phyloP scores from a whole-genome alignment of 1,139 yeast species.

The Candida glucosophila region DNA sequence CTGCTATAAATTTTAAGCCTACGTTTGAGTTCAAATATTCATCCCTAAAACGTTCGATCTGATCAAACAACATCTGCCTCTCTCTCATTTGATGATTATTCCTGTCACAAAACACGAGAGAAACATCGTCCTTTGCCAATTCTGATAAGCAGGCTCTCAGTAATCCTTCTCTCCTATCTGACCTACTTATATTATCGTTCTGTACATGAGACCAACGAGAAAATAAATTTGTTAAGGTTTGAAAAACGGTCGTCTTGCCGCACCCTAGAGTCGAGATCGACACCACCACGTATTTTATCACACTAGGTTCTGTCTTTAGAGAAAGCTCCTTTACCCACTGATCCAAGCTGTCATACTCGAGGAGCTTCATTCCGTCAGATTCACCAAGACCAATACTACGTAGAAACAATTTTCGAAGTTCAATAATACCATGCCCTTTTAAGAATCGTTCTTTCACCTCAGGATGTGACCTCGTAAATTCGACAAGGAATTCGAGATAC shows the following conservation, averaged over 20 bases:
- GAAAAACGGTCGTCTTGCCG: slow-evolving; percentile 83
- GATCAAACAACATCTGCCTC: slow-evolving; percentile 56
- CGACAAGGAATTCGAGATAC: slow-evolving; percentile 60
- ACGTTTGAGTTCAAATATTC: slow-evolving; percentile 22
- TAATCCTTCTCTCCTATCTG: slow-evolving; percentile 42
- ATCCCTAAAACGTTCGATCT: slow-evolving; percentile 34
- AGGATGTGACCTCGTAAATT: slow-evolving; percentile 41
- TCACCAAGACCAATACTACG: slow-evolving; percentile 24
- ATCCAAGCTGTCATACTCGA: slow-evolving; percentile 14
- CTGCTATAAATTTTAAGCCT: slow-evolving; percentile 46
- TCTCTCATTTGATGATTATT: slow-evolving; percentile 72
- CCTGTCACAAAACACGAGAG: slow-evolving; percentile 68
- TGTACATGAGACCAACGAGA: slow-evolving; percentile 74
- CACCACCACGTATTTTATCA: slow-evolving; percentile 50
- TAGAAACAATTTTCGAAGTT: slow-evolving; percentile 55
- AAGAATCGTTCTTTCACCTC: slow-evolving; percentile 36
- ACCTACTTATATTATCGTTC: slow-evolving; percentile 63
- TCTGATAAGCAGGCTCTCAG: slow-evolving; percentile 41
- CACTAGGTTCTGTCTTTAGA: slow-evolving; percentile 4
- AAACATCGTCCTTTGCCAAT: slow-evolving; percentile 13
- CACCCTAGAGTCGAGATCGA: slow-evolving; percentile 92
- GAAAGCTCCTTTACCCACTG: slow-evolving; percentile 6
- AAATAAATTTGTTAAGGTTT: slow-evolving; percentile 47
- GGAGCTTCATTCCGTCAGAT: slow-evolving; percentile 24
- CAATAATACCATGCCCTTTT: slow-evolving; percentile 66